Base-by-base conservation (phyloP, 2,329 filamentous ascomycete species). In the Colletotrichum siamense region DNA sequence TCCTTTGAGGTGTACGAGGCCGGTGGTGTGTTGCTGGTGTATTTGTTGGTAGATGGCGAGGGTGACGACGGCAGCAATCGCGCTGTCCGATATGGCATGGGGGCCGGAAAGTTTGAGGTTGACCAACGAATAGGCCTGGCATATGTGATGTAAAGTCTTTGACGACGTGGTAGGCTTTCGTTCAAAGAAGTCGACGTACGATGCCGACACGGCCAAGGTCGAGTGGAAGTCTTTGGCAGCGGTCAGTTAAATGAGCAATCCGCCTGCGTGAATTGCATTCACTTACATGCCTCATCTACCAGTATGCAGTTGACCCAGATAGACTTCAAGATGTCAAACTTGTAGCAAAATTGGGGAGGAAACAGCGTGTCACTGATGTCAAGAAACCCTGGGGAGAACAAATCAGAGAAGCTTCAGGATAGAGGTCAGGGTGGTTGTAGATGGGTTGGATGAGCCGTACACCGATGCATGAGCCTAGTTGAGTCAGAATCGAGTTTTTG, bases 1-100 rank as follows among this genome's bases (percentile, higher is more conserved):
- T 3, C 63, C 63, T 65, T 2, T 65, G 34, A 65, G 30, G n/a
- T 61, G 66, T 9, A 69, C 3, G 15, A 69, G 66, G 32, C 66
- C 66, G 12, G 28, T 69, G 30, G 52, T 30, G 66, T 69, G 66
- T 61, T 69, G 66, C 66, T 69, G 66, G 66, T 69, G 66, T 69
- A 69, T 61, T 24, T 69, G 66, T 39, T 69, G 66, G 49, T 69
- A 69, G 30, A 69, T 69, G 66, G 66, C 49, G 30, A 69, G 66
- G 32, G 66, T 69, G 32, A 69, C 66, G 22, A 69, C 66, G 49
- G 66, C 52, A 61, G 66, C 66, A n/a, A 69, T 69, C 2, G 66
- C 66, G 52, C 52, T 69, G n/a, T 69, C 66, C 16, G 66, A 61
- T 39, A 69, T 59, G 52, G 66, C 66, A 39, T 61, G 49, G 2